phyloP scores from a whole-genome alignment of 352 stramenopile genomes.

The Globisporangium abappressorium region DNA sequence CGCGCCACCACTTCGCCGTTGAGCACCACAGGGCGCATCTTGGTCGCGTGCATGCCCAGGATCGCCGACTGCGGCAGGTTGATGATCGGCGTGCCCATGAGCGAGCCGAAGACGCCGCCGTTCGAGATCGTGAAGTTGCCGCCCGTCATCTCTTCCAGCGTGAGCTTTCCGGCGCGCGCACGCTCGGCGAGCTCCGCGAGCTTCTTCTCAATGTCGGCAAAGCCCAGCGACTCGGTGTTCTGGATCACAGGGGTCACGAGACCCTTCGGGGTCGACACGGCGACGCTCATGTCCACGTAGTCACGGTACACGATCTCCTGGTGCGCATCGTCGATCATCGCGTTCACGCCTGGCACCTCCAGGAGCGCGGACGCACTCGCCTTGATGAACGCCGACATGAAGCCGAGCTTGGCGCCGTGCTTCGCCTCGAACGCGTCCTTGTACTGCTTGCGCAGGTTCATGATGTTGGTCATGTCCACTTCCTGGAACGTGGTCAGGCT shows the following conservation, averaged over 20 bases:
- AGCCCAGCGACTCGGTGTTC: slow-evolving; percentile 97
- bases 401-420: slow-evolving; percentile 98
- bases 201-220: slow-evolving; percentile 97
- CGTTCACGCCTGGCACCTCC: slow-evolving; percentile 96
- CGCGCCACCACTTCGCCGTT: slow-evolving; percentile 94
- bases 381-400: slow-evolving; percentile 99
- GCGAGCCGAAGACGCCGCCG: slow-evolving; percentile 96
- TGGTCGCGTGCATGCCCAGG: slow-evolving; percentile 99
- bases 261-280: slow-evolving; percentile 94
- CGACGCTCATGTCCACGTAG: slow-evolving; percentile 98
- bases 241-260: slow-evolving; percentile 98
- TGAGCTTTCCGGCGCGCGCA: slow-evolving; percentile 70
- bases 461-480: slow-evolving; percentile 97
- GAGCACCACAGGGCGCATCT: slow-evolving; percentile 95
- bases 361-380: slow-evolving; percentile 91
- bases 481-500: slow-evolving; percentile 99
- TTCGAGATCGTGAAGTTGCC: slow-evolving; percentile 99
- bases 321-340: slow-evolving; percentile 96
- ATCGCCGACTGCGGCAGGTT: slow-evolving; percentile 98
- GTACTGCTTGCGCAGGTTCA: slow-evolving; percentile 92
- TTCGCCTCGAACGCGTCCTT: slow-evolving; percentile 97
- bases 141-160: slow-evolving; percentile 91
- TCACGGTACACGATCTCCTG: slow-evolving; percentile 99
- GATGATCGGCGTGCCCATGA: slow-evolving; percentile 99
- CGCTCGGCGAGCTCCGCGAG: slow-evolving; percentile 92